These are phyloP conservation scores for Ophiostoma ips DNA, from an alignment of 2,329 filamentous ascomycete species.

Conservation along the genomic window DNA sequence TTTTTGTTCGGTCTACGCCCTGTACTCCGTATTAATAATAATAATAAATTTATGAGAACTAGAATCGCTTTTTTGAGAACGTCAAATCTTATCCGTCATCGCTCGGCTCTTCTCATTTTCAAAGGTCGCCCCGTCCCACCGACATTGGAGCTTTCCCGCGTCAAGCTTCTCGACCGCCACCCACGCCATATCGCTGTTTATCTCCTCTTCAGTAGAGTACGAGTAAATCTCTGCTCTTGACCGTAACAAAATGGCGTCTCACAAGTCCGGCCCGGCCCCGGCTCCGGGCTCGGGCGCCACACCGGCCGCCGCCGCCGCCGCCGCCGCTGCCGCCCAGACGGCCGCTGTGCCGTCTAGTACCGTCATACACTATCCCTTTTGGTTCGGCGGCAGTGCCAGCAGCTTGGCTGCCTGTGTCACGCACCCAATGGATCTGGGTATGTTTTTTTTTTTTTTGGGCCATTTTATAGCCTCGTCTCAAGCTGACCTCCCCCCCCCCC, in stretches of 20 bases:
- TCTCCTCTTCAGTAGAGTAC: no score
- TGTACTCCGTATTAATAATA: no score
- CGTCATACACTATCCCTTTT: constrained; percentile 57
- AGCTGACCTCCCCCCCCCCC: background rate
- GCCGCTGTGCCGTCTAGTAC: background rate
- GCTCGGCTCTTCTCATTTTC: no score
- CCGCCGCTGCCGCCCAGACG: background rate
- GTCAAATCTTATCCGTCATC: no score
- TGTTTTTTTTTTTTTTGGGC: background rate
- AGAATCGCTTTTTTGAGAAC: no score
- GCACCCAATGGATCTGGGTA: constrained; percentile 69
- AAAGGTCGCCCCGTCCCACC: no score
- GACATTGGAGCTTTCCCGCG: no score
- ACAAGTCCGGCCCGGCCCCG: constrained; percentile 13
- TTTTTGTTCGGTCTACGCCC: no score
- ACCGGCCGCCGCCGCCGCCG: constrained; percentile 12
- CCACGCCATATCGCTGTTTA: no score
- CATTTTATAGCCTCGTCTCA: background rate
- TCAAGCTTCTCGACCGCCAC: no score
- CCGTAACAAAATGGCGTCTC: constrained; percentile 3
- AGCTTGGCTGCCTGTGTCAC: constrained; percentile 85
- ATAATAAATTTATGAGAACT: no score
- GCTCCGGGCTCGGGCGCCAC: constrained; percentile 13
- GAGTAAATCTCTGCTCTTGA: constrained; percentile 4
- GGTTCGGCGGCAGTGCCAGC: constrained; percentile 93